Base-by-base conservation (phyloP, 805 yeast species). In the Kodamaea kaohsiungensis region DNA sequence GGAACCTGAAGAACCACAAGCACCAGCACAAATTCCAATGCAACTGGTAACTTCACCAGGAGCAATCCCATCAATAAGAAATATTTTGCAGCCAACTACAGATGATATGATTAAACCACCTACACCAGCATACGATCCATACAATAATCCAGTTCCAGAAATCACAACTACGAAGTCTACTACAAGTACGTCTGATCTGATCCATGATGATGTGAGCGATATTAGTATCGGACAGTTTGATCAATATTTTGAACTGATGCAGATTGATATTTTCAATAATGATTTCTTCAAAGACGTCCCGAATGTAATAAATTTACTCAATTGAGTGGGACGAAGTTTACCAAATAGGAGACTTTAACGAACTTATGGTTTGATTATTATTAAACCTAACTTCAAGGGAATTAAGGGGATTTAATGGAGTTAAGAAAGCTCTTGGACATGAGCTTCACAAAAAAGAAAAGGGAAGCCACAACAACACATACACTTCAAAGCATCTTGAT, bases 221-320 rank as follows among this genome's bases (percentile, higher is more conserved):
- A 35, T 46, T 15, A 46, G 49, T 17, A 38, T 48, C 22, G 51
- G 51, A 19, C 51, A 48, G 35, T 48, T 62, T 49, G 65, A 68
- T 50, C 61, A 60, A 27, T 67, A 62, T 51, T 61, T 66, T 50
- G 69, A 63, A 39, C 57, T 62, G 13, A 60, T 67, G 61, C 72
- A 65, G 39, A 56, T 64, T 43, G 70, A 67, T 49, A 54, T 68
- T 17, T 68, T 66, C 51, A 61, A 64, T 53, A 63, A 63, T 53
- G 70, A 65, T 48, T 63, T 65, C 46, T 65, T 66, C 56, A 59
- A 61, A 48, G 70, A 65, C 50, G 59, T 66, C 22, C 66, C 67
- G 5, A 59, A 63, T 50, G 61, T 61, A n/a, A 57, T 57, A 22
- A 57, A 55, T 27, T 19, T 57, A 30, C 37, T 56, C 43, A 51